These are phyloP conservation scores for Durusdinium trenchii DNA, from an alignment of 73 alveolate genomes.

Conservation along the genomic window DNA sequence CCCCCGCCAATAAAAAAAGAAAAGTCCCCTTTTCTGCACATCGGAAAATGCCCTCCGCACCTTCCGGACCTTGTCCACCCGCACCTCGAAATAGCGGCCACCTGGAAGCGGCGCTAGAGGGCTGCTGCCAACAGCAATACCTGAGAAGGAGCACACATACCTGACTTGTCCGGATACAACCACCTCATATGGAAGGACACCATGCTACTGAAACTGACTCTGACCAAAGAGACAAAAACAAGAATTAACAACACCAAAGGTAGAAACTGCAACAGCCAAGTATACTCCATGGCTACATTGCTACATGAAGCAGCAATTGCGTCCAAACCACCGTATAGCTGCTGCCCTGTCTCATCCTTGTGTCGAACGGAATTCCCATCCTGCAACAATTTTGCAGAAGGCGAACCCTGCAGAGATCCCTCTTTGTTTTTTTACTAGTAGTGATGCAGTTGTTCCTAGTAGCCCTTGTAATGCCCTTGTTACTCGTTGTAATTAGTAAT, in stretches of 20 bases:
- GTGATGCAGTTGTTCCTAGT: too few species aligned
- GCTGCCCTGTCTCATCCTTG: slow-evolving; percentile 78
- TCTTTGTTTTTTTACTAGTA: too few species aligned
- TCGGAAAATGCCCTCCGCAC: background rate
- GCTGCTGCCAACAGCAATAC: slow-evolving; percentile 52
- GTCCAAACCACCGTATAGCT: slow-evolving; percentile 34
- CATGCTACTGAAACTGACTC: background rate
- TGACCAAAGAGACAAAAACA: background rate
- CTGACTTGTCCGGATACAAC: background rate
- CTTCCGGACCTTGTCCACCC: slow-evolving; percentile 70
- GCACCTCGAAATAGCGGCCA: slow-evolving; percentile 88
- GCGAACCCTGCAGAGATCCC: too few species aligned
- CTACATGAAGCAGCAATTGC: background rate
- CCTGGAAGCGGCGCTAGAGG: slow-evolving; percentile 53
- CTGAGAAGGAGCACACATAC: background rate
- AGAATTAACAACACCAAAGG: background rate
- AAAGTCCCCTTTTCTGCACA: too few species aligned
- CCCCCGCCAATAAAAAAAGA: too few species aligned
- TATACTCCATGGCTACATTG: too few species aligned
- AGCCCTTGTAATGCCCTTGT: too few species aligned
- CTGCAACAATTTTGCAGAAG: too few species aligned
- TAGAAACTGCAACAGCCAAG: background rate
- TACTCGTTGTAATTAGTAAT: too few species aligned
- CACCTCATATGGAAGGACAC: background rate
- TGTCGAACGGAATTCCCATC: slow-evolving; percentile 83